These are phyloP conservation scores for Syncephalastrum sp. DNA, from an alignment of 371 early-diverging fungal genomes.

Conservation along the genomic window DNA sequence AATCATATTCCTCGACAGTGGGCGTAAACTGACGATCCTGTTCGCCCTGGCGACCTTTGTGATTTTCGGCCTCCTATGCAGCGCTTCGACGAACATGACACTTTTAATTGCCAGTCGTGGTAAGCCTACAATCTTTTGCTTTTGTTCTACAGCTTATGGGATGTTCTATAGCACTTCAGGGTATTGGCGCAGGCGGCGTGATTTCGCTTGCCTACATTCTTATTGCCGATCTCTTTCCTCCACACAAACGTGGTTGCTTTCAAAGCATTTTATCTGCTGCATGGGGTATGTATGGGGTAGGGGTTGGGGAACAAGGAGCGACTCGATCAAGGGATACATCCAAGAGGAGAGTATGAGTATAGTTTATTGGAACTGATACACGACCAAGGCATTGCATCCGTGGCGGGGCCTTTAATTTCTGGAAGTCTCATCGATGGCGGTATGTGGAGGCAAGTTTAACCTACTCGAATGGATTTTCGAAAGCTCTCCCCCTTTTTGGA, in stretches of 20 bases:
- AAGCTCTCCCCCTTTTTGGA: too few species aligned
- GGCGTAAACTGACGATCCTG: background rate
- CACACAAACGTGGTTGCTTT: background rate
- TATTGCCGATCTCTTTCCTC: background rate
- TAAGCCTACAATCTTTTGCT: background rate
- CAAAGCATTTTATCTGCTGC: background rate
- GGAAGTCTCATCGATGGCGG: background rate
- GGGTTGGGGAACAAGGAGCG: too few species aligned
- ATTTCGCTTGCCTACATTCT: background rate
- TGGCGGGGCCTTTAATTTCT: background rate
- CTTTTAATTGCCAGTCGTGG: background rate
- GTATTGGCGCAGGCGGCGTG: background rate
- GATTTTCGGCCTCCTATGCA: background rate
- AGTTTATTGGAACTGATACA: background rate
- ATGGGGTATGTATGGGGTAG: background rate
- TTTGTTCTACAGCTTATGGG: background rate
- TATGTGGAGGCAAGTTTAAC: background rate
- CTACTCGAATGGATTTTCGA: too few species aligned
- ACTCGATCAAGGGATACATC: too few species aligned
- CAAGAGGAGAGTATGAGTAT: too few species aligned
- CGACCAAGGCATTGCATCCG: background rate
- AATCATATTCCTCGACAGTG: background rate
- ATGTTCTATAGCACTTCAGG: background rate
- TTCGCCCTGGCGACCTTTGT: background rate
- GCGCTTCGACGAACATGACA: background rate